A percentile compares a stretch with the other conserved stretches of the same genome.
Evolutionary conservation across 2,329 filamentous ascomycete species (phyloP).

Genomic region (Monosporascus sp.): DNA sequence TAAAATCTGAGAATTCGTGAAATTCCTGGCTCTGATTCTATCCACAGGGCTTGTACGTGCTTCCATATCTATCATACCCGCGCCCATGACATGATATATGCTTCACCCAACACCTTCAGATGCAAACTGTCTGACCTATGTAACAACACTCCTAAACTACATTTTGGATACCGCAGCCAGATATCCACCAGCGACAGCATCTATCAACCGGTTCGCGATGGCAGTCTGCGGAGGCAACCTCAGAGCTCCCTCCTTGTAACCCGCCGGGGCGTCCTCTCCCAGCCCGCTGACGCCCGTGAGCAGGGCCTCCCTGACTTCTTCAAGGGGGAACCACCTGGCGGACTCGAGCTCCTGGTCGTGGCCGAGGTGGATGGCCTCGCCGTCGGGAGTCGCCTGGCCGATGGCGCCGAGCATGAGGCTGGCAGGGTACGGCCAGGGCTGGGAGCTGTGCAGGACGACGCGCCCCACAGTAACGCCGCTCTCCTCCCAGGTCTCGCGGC

Average conservation of each 20-base stretch:
- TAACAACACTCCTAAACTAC: constrained; percentile 17
- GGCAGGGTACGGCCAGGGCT: constrained; percentile 83
- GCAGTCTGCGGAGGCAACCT: constrained; percentile 80
- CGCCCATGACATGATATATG: not conserved
- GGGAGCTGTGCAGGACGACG: constrained; percentile 76
- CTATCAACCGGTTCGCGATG: constrained; percentile 86
- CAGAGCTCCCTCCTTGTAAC: constrained; percentile 71
- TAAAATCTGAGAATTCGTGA: too few relatives aligned
- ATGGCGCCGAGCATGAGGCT: constrained; percentile 86
- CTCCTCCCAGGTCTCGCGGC: constrained; percentile 84
- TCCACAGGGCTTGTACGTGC: too few relatives aligned
- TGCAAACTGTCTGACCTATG: constrained; percentile 19
- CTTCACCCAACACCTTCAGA: constrained; percentile 3
- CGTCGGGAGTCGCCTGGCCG: constrained; percentile 72
- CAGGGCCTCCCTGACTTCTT: constrained; percentile 75
- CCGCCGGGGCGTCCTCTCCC: constrained; percentile 57
- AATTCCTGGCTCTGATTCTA: too few relatives aligned
- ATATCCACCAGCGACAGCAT: constrained; percentile 73
- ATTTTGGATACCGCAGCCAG: constrained; percentile 52
- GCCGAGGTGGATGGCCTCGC: constrained; percentile 75
- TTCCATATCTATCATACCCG: too few relatives aligned
- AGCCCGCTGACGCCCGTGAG: constrained; percentile 61
- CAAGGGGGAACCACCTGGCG: constrained; percentile 81
- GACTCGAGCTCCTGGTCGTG: constrained; percentile 90
- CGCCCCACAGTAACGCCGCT: constrained; percentile 70